Evolutionary conservation across 805 yeast genomes (phyloP).

Genomic region (Myxozyma vanderwaltii): DNA sequence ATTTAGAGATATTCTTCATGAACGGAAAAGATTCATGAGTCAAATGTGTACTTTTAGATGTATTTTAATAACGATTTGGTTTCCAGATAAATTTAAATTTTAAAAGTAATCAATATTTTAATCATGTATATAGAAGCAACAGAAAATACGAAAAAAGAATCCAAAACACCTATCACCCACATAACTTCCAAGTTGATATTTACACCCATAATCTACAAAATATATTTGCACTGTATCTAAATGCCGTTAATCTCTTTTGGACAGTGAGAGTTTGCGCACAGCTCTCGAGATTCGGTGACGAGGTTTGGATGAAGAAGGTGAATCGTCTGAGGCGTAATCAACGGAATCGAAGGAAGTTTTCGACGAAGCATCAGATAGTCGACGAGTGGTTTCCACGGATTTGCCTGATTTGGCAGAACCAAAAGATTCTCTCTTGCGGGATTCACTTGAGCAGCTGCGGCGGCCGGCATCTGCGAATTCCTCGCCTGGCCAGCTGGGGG

Average conservation of each 20-base stretch:
- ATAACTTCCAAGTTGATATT: too few species aligned
- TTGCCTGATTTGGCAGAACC: background rate
- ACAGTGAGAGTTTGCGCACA: background rate
- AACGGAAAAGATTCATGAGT: background rate
- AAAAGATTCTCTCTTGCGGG: background rate
- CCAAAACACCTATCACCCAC: background rate
- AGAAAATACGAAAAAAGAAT: background rate
- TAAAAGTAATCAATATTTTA: background rate
- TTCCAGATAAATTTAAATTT: too few species aligned
- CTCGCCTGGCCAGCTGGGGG: conserved; percentile 24
- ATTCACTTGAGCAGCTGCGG: background rate
- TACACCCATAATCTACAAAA: background rate
- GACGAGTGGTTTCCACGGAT: background rate
- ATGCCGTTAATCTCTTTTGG: background rate
- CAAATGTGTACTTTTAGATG: background rate
- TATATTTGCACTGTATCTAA: background rate
- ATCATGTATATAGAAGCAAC: background rate
- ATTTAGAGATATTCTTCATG: background rate
- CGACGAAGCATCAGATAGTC: background rate
- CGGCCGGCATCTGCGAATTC: conserved; percentile 13
- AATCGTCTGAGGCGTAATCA: background rate
- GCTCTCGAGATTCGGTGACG: background rate
- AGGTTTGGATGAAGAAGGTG: background rate
- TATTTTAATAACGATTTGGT: background rate
- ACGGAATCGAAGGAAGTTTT: background rate